Evolutionary conservation across 805 yeast species (phyloP).

Genomic region (Dipodascus geniculatus): DNA sequence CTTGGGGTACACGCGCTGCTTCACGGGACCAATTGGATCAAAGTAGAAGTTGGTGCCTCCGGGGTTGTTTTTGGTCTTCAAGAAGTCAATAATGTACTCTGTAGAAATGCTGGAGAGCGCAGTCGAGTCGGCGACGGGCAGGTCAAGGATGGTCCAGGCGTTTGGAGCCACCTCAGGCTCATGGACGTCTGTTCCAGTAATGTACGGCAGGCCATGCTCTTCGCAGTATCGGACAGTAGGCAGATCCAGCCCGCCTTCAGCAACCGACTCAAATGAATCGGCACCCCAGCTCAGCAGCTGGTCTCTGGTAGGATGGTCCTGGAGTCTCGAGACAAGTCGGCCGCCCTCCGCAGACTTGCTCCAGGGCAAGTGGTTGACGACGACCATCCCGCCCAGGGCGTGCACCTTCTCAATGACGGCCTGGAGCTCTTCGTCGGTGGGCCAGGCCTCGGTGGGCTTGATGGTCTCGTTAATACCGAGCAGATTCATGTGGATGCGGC

Average conservation of each 20-base stretch:
- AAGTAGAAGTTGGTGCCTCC: constrained; percentile 9
- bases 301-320: constrained; percentile 13
- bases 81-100: background rate
- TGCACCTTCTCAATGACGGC: constrained; percentile 12
- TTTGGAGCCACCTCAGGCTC: constrained; percentile 9
- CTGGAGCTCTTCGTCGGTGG: constrained; percentile 14
- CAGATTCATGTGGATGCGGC: constrained; percentile 19
- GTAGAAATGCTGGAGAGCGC: background rate
- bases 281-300: constrained; percentile 15
- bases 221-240: constrained; percentile 12
- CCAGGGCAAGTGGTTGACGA: constrained; percentile 19
- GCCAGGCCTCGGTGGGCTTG: constrained; percentile 13
- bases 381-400: constrained; percentile 15
- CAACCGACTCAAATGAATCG: constrained; percentile 15
- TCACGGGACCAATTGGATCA: constrained; percentile 14
- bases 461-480: constrained; percentile 17
- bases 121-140: background rate
- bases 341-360: constrained; percentile 12
- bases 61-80: background rate
- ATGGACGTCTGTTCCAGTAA: constrained; percentile 16
- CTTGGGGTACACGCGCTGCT: constrained; percentile 8
- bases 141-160: constrained; percentile 14
- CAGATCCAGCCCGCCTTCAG: constrained; percentile 16
- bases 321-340: constrained; percentile 11
- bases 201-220: constrained; percentile 12